Percentiles rank a stretch among this genome's conserved stretches.
phyloP scores from a whole-genome alignment of 2,329 filamentous ascomycete genomes.

The Calonectria pseudoturangicola region DNA sequence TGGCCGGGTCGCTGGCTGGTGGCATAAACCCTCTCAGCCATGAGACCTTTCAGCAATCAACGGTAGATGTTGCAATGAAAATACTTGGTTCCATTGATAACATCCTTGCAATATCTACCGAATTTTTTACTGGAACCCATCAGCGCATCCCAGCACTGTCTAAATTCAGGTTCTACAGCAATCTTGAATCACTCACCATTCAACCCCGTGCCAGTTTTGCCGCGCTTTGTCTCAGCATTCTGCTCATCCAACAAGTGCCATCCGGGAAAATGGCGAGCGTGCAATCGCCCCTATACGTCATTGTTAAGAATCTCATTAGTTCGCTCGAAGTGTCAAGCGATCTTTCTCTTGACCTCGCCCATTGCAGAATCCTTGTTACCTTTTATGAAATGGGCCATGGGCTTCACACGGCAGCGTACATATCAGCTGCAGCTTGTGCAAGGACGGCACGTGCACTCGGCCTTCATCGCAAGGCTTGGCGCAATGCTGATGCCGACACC shows the following conservation, averaged over 20 bases:
- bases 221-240: not conserved
- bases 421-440: not conserved
- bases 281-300: not conserved
- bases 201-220: not conserved
- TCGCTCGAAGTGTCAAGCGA: not conserved
- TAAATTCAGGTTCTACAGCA: not conserved
- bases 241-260: not conserved
- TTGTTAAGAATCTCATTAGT: not conserved
- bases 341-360: not conserved
- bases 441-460: not conserved
- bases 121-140: conserved; percentile 3
- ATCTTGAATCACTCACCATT: not conserved
- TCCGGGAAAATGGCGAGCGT: not conserved
- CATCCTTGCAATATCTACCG: not conserved
- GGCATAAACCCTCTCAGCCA: not conserved
- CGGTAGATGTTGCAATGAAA: not conserved
- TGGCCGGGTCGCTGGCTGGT: not conserved
- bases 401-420: not conserved
- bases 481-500: not conserved
- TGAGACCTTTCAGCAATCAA: not conserved
- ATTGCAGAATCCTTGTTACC: not conserved
- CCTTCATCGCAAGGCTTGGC: not conserved
- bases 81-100: not conserved
- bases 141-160: not conserved
- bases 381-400: conserved; percentile 1